phyloP scores from a whole-genome alignment of 2,329 filamentous ascomycete genomes.

The Akanthomyces lecanii region DNA sequence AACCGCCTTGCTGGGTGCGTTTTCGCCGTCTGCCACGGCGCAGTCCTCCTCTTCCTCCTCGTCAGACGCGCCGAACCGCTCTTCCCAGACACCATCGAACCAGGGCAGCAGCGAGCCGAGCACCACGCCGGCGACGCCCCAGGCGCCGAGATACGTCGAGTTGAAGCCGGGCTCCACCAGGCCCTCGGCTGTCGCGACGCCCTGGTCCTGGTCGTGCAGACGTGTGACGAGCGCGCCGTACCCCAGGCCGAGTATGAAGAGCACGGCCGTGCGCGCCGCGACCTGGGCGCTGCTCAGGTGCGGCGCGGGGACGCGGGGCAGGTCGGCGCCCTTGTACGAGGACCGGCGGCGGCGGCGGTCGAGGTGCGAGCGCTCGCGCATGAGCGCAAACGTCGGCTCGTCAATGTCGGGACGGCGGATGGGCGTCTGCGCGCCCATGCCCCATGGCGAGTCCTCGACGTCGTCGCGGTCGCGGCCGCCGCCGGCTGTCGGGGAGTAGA shows the following conservation, averaged over 20 bases:
- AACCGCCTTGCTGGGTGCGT: constrained; percentile 26
- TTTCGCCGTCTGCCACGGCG: constrained; percentile 28
- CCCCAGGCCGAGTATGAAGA: constrained; percentile 75
- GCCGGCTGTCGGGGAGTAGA: constrained; percentile 69
- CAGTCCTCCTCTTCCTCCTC: constrained; percentile 26
- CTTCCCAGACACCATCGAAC: constrained; percentile 73
- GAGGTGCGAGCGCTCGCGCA: constrained; percentile 36
- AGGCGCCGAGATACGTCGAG: constrained; percentile 70
- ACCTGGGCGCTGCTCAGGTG: constrained; percentile 45
- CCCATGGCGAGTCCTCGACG: constrained; percentile 69
- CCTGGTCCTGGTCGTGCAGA: constrained; percentile 64
- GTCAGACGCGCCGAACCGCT: constrained; percentile 39
- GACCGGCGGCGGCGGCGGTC: constrained; percentile 34
- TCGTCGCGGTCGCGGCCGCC: constrained; percentile 44
- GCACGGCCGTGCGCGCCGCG: constrained; percentile 53
- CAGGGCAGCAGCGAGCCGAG: constrained; percentile 79
- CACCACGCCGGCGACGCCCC: constrained; percentile 74
- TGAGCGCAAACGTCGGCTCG: constrained; percentile 41
- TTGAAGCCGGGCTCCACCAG: constrained; percentile 41
- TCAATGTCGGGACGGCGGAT: constrained; percentile 40
- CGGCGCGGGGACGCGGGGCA: constrained; percentile 24
- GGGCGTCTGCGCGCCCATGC: constrained; percentile 70
- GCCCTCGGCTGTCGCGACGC: constrained; percentile 55
- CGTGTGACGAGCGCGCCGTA: constrained; percentile 81
- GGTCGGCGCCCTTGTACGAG: constrained; percentile 30